Percentiles rank a stretch among this genome's conserved stretches.
These are phyloP conservation scores for Sporothrix euskadiensis DNA, from an alignment of 2,329 filamentous ascomycete genomes.

Conservation along the genomic window DNA sequence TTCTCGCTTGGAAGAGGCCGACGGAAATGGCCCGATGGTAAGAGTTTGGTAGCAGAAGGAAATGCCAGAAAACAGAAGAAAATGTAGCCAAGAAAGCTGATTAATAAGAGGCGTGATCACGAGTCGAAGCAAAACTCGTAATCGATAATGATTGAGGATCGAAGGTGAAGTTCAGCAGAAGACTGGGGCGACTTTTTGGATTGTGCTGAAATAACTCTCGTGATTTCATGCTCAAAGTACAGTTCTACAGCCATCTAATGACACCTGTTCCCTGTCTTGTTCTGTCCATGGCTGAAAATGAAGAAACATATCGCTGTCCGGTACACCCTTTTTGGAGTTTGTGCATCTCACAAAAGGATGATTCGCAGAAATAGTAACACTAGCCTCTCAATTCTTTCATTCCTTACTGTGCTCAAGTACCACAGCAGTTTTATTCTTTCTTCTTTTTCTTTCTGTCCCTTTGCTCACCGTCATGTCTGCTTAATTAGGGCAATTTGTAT, in stretches of 20 bases:
- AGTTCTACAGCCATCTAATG: background rate
- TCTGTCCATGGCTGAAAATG: background rate
- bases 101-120: background rate
- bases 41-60: background rate
- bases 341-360: slow-evolving; percentile 13
- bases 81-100: background rate
- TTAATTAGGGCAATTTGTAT: background rate
- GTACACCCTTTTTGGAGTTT: too few relatives aligned
- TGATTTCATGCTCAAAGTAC: too few relatives aligned
- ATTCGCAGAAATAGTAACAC: background rate
- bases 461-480: background rate
- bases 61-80: background rate
- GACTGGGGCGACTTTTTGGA: background rate
- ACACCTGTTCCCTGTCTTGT: background rate
- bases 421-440: background rate
- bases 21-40: background rate
- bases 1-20: background rate
- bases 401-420: background rate
- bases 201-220: background rate
- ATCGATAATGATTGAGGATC: background rate
- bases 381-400: background rate
- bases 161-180: background rate
- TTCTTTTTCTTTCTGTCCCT: background rate
- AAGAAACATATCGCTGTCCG: background rate
- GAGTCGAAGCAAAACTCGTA: background rate